Conservation (phyloP, 768 basidiomycete species). For the Mycena kentingensis region DNA sequence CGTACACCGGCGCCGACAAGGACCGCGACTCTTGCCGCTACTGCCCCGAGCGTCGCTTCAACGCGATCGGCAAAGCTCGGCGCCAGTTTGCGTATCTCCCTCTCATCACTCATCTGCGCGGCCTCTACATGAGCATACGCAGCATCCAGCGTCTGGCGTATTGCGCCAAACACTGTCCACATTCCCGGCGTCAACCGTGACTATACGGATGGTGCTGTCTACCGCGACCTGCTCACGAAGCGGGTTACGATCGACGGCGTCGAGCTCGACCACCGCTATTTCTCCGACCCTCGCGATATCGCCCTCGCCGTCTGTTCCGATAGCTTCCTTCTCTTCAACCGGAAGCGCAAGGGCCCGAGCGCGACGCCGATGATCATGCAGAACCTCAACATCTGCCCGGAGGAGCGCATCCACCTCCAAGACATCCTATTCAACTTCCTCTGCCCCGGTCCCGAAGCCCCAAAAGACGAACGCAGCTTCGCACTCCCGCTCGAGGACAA, state of each 20-base stretch:
- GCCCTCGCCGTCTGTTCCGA: no score
- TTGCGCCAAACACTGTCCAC: no score
- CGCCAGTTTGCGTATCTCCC: slow-evolving; percentile 29
- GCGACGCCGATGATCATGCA: slow-evolving; percentile 1
- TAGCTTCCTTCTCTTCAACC: neutral
- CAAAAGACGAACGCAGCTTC: neutral
- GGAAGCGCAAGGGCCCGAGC: neutral
- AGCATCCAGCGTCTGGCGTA: no score
- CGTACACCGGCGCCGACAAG: slow-evolving; percentile 28
- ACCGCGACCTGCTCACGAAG: no score
- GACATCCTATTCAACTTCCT: neutral
- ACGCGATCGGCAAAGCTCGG: slow-evolving; percentile 2
- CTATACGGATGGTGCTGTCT: no score
- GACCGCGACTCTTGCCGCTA: slow-evolving; percentile 19
- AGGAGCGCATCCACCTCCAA: neutral
- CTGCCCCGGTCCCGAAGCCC: neutral
- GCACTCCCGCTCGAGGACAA: neutral
- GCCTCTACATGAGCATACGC: no score
- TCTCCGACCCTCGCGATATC: no score
- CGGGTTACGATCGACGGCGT: no score
- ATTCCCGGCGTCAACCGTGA: no score
- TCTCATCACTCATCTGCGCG: slow-evolving; percentile 29
- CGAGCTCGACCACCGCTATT: no score
- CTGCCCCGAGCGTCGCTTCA: slow-evolving; percentile 22
- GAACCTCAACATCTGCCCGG: neutral